Conservation (phyloP, 768 basidiomycete genomes). For the Russula emetica region DNA sequence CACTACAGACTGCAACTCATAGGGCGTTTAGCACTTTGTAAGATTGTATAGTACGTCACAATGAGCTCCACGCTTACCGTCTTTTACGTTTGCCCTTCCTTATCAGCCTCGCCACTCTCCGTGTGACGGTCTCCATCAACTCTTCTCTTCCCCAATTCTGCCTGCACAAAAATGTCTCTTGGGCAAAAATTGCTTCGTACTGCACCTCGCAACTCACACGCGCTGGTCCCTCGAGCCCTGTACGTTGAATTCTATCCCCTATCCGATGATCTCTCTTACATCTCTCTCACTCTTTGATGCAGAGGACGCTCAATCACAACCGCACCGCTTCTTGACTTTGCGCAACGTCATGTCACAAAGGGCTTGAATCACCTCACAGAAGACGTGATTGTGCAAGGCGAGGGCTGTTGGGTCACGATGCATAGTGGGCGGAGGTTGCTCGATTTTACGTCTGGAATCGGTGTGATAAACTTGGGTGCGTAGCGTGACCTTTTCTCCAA, state of each 20-base stretch:
- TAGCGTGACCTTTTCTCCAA: not conserved
- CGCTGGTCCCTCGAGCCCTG: not conserved
- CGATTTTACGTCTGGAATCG: constrained; percentile 28
- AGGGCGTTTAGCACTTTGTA: too few species aligned
- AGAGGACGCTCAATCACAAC: constrained; percentile 22
- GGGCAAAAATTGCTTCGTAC: not conserved
- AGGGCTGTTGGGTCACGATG: constrained; percentile 28
- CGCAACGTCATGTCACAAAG: constrained; percentile 21
- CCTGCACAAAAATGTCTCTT: constrained; percentile 7
- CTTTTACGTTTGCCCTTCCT: not conserved
- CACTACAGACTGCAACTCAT: too few species aligned
- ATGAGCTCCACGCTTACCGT: not conserved
- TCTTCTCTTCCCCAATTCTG: not conserved
- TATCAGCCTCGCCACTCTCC: not conserved
- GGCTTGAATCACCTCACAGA: constrained; percentile 22
- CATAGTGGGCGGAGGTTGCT: constrained; percentile 24
- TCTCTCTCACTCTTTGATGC: not conserved
- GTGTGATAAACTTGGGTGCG: constrained; percentile 27
- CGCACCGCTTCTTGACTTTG: constrained; percentile 16
- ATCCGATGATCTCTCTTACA: not conserved
- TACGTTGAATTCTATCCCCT: not conserved
- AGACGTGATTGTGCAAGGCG: constrained; percentile 17
- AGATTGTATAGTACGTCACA: too few species aligned
- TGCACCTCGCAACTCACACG: constrained; percentile 2
- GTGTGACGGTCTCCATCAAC: not conserved